phyloP scores from a whole-genome alignment of 257 asterid species.

The Solanum phureja region DNA sequence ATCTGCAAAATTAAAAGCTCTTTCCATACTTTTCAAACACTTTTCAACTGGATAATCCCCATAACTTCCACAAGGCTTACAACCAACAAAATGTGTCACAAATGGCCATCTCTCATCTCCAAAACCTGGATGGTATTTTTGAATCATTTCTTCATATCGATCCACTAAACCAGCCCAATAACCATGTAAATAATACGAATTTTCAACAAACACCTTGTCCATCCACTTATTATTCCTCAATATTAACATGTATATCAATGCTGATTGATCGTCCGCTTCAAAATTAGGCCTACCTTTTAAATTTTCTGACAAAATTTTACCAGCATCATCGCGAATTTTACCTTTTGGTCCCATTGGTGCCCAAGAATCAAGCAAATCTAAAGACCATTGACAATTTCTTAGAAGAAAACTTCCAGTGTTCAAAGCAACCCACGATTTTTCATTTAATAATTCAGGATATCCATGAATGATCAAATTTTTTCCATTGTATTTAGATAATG shows the following conservation, averaged over 20 bases:
- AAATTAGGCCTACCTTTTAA: constrained; percentile 40
- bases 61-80: constrained; percentile 34
- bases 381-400: constrained; percentile 44
- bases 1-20: constrained; percentile 48
- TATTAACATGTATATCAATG: constrained; percentile 29
- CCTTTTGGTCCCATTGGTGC: constrained; percentile 50
- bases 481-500: constrained; percentile 10
- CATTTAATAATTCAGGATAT: constrained; percentile 14
- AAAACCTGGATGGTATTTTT: constrained; percentile 12
- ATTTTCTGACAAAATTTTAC: constrained; percentile 19
- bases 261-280: constrained; percentile 24
- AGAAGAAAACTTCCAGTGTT: constrained; percentile 30
- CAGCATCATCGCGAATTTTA: constrained; percentile 19
- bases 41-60: constrained; percentile 38
- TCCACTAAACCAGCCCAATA: constrained; percentile 38
- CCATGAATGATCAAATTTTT: constrained; percentile 31
- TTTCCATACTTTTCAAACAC: constrained; percentile 38
- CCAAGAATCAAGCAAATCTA: constrained; percentile 41
- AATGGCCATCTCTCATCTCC: constrained; percentile 56
- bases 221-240: constrained; percentile 25
- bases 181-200: constrained; percentile 36
- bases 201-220: constrained; percentile 39
- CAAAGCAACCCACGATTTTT: constrained; percentile 38
- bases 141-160: constrained; percentile 22
- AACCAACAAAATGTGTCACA: constrained; percentile 45